phyloP scores from a whole-genome alignment of 2,329 filamentous ascomycete species.

The Aspergillus cejpii region DNA sequence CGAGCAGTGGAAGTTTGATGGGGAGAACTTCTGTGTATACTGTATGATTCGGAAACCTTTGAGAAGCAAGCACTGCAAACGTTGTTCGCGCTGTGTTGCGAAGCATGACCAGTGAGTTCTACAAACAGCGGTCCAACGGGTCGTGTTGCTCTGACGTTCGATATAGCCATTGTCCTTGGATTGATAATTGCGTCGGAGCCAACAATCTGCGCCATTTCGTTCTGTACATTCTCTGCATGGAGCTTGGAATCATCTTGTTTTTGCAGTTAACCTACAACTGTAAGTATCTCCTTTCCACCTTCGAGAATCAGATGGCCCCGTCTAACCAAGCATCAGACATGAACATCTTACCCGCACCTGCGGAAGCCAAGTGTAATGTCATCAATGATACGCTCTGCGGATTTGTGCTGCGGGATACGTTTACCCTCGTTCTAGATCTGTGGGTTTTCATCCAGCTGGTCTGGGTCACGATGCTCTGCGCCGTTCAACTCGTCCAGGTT shows the following conservation, averaged over 20 bases:
- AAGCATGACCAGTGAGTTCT: conserved; percentile 86
- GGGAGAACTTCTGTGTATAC: conserved; percentile 83
- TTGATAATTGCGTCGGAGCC: conserved; percentile 89
- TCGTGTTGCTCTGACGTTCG: conserved; percentile 5
- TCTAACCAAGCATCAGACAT: conserved; percentile 50
- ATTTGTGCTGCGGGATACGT: conserved; percentile 71
- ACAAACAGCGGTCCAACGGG: not conserved
- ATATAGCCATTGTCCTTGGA: conserved; percentile 90
- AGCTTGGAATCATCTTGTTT: conserved; percentile 65
- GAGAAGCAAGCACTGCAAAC: conserved; percentile 89
- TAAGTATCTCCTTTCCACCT: conserved; percentile 40
- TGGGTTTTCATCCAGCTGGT: conserved; percentile 82
- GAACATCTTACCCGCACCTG: conserved; percentile 49
- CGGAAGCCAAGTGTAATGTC: conserved; percentile 58
- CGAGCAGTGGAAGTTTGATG: conserved; percentile 80
- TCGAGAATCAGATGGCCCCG: conserved; percentile 1
- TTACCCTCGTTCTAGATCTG: conserved; percentile 68
- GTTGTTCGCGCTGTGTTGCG: conserved; percentile 85
- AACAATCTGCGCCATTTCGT: conserved; percentile 98
- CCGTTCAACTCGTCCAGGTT: conserved; percentile 89
- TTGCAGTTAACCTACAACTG: conserved; percentile 67
- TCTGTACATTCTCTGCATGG: conserved; percentile 74
- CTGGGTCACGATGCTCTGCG: conserved; percentile 95
- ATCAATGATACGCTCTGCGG: conserved; percentile 69
- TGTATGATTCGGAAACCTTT: conserved; percentile 93